A percentile compares a stretch with the other conserved stretches of the same genome.
Evolutionary conservation across 2,329 filamentous ascomycete species (phyloP).

Genomic region (Phialophora expanda): DNA sequence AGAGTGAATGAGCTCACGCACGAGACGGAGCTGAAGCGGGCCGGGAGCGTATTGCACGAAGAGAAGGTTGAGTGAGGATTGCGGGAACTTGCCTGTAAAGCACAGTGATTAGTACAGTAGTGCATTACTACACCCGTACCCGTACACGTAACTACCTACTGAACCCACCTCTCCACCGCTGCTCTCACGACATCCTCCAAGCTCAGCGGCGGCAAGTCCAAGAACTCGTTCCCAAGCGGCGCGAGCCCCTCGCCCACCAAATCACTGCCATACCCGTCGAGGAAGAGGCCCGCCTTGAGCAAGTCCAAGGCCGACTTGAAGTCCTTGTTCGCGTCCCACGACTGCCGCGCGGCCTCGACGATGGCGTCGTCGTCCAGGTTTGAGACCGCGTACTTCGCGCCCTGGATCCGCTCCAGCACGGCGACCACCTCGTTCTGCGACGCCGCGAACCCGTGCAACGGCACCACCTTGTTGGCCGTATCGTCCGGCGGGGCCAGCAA

Average conservation of each 20-base stretch:
- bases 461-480: slow-evolving; percentile 59
- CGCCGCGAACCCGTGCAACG: slow-evolving; percentile 51
- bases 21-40: slow-evolving; percentile 48
- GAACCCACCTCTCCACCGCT: neutral
- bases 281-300: slow-evolving; percentile 26
- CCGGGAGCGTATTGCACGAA: slow-evolving; percentile 32
- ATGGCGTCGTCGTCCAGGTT: neutral
- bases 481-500: slow-evolving; percentile 53
- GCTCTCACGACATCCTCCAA: slow-evolving; percentile 1
- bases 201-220: slow-evolving; percentile 8
- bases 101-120: no score
- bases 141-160: no score
- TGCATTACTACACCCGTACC: no score
- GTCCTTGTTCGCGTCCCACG: slow-evolving; percentile 21
- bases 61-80: slow-evolving; percentile 23
- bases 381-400: slow-evolving; percentile 10
- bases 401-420: slow-evolving; percentile 31
- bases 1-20: slow-evolving; percentile 62
- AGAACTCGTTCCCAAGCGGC: slow-evolving; percentile 19
- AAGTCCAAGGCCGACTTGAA: slow-evolving; percentile 11
- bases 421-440: slow-evolving; percentile 52
- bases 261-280: slow-evolving; percentile 26
- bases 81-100: no score
- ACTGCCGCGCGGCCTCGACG: slow-evolving; percentile 10
- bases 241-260: slow-evolving; percentile 16